These are phyloP conservation scores for Ilex aquifolium DNA, from an alignment of 257 asterid genomes.

Conservation along the genomic window DNA sequence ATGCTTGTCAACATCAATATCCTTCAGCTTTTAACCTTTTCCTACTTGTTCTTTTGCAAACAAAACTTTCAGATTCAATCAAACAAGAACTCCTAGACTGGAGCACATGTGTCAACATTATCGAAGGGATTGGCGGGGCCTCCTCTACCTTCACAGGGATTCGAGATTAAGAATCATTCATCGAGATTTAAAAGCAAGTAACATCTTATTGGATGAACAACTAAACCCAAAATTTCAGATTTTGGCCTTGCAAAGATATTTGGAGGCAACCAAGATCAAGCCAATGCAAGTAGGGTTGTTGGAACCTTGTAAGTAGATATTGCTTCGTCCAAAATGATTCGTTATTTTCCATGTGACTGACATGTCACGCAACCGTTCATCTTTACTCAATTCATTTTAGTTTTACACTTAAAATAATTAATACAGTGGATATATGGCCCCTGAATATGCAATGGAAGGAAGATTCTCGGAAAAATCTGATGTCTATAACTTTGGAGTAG, in stretches of 20 bases:
- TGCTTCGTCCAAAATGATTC: not conserved
- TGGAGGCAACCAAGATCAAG: conserved; percentile 46
- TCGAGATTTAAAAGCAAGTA: conserved; percentile 60
- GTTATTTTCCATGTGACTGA: not conserved
- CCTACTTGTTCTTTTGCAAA: not conserved
- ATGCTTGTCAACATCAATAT: not conserved
- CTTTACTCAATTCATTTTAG: not conserved
- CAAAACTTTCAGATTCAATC: conserved; percentile 3
- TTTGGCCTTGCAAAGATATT: conserved; percentile 65
- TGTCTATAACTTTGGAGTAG: conserved; percentile 49
- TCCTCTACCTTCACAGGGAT: conserved; percentile 63
- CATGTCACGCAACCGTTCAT: not conserved
- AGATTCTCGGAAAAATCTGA: conserved; percentile 44
- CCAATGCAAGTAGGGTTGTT: conserved; percentile 47
- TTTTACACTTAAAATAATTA: not conserved
- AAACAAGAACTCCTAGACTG: conserved; percentile 30
- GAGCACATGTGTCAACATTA: conserved; percentile 39
- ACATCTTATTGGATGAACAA: conserved; percentile 52
- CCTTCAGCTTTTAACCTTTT: not conserved
- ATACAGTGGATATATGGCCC: conserved; percentile 68
- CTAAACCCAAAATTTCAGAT: conserved; percentile 56
- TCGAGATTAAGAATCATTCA: conserved; percentile 58
- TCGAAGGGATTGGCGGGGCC: conserved; percentile 63
- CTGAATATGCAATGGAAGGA: conserved; percentile 65
- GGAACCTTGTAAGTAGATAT: conserved; percentile 58